These are phyloP conservation scores for Torulaspora maleeae DNA, from an alignment of 805 yeast genomes.

Conservation along the genomic window DNA sequence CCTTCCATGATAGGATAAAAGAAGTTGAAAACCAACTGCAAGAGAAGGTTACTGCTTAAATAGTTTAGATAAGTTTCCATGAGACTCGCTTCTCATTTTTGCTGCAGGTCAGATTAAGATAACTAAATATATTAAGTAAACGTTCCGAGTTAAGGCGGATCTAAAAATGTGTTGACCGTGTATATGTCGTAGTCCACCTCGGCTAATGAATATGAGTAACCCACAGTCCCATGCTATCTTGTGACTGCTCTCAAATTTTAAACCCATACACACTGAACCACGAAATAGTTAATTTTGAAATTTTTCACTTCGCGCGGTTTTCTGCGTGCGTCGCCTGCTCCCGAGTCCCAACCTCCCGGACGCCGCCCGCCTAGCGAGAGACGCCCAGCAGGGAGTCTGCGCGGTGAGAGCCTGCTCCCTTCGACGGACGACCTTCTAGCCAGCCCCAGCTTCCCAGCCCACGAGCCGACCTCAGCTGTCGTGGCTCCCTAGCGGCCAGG, in stretches of 20 bases:
- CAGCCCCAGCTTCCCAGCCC: too few species aligned
- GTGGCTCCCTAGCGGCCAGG: not conserved
- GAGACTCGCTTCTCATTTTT: not conserved
- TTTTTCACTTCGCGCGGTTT: too few species aligned
- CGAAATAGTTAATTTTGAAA: too few species aligned
- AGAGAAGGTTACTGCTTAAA: constrained; percentile 8
- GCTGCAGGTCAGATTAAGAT: constrained; percentile 1
- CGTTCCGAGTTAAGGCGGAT: not conserved
- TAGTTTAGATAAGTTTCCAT: not conserved
- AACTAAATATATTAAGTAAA: not conserved
- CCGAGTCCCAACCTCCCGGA: not conserved
- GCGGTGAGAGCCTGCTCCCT: too few species aligned
- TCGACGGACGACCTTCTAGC: not conserved
- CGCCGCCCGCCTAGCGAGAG: not conserved
- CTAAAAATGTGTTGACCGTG: not conserved
- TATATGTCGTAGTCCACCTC: too few species aligned
- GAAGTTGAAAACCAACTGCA: constrained; percentile 11
- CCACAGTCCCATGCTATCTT: not conserved
- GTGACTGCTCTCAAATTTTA: not conserved
- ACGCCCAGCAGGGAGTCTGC: not conserved
- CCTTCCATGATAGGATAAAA: constrained; percentile 10
- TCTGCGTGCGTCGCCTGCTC: not conserved
- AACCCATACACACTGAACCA: not conserved
- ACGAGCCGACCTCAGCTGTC: not conserved
- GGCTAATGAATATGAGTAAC: too few species aligned